Evolutionary conservation across 192 early-diverging fungal species (phyloP).

Genomic region (Dissophora ornata): DNA sequence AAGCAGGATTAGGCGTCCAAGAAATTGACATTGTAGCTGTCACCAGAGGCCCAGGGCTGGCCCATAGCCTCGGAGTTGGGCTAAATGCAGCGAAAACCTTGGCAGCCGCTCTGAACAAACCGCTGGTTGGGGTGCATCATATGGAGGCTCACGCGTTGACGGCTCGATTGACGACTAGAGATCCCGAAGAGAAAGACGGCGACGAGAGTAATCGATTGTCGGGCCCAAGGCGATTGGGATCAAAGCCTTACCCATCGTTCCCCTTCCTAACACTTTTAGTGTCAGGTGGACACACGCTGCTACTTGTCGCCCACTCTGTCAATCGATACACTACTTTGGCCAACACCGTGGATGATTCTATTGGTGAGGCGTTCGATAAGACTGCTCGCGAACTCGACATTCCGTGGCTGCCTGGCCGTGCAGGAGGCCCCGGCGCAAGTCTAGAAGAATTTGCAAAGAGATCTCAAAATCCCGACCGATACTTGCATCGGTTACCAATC

Average conservation of each 20-base stretch:
- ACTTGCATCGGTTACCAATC: slow-evolving; percentile 56
- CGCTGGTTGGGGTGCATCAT: slow-evolving; percentile 83
- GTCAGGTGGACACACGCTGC: slow-evolving; percentile 81
- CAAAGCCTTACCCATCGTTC: slow-evolving; percentile 60
- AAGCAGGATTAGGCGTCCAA: slow-evolving; percentile 60
- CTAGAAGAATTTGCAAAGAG: slow-evolving; percentile 69
- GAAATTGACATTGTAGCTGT: slow-evolving; percentile 81
- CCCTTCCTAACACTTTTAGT: slow-evolving; percentile 79
- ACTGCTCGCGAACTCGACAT: slow-evolving; percentile 73
- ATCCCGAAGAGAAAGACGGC: too few species aligned
- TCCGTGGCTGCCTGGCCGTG: slow-evolving; percentile 70
- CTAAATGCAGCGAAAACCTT: slow-evolving; percentile 79
- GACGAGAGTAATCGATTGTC: background rate
- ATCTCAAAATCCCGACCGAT: slow-evolving; percentile 61
- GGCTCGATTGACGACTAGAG: slow-evolving; percentile 68
- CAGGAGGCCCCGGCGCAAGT: slow-evolving; percentile 77
- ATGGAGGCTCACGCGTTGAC: slow-evolving; percentile 89
- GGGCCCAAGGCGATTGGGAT: too few species aligned
- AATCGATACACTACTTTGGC: slow-evolving; percentile 71
- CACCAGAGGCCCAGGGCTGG: slow-evolving; percentile 80
- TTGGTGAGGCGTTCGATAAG: slow-evolving; percentile 86
- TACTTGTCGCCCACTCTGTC: slow-evolving; percentile 67
- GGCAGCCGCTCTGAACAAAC: slow-evolving; percentile 72
- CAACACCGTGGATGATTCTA: slow-evolving; percentile 78
- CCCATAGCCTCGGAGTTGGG: slow-evolving; percentile 74